Conservation (phyloP, 2,329 filamentous ascomycete species). For the Aspergillus oerlinghausenensis region DNA sequence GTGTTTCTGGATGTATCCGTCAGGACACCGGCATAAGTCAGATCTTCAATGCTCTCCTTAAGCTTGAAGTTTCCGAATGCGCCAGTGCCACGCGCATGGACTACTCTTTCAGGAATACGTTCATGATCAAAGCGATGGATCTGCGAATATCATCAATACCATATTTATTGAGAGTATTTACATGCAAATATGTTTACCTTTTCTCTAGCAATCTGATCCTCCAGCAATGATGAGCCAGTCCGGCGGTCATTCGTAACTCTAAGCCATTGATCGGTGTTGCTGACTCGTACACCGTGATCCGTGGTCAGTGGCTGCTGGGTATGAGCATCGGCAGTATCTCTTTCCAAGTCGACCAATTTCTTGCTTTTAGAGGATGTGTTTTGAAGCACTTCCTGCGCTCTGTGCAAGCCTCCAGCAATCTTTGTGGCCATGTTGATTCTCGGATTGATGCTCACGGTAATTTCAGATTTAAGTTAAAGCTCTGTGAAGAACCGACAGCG, state of each 20-base stretch:
- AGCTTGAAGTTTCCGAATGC: slow-evolving; percentile 66
- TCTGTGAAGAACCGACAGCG: too few species aligned
- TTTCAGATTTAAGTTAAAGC: neutral
- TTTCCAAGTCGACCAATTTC: slow-evolving; percentile 58
- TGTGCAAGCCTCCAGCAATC: slow-evolving; percentile 26
- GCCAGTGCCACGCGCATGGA: slow-evolving; percentile 61
- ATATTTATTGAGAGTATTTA: neutral
- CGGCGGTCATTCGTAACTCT: slow-evolving; percentile 54
- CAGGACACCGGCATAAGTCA: slow-evolving; percentile 60
- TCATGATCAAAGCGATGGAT: slow-evolving; percentile 69
- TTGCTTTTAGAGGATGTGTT: slow-evolving; percentile 23
- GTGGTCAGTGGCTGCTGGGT: slow-evolving; percentile 60
- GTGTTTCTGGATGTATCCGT: slow-evolving; percentile 66
- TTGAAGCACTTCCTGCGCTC: slow-evolving; percentile 24
- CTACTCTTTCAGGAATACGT: slow-evolving; percentile 63
- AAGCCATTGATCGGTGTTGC: slow-evolving; percentile 71
- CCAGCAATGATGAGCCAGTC: slow-evolving; percentile 47
- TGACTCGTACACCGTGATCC: slow-evolving; percentile 68
- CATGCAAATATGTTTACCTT: slow-evolving; percentile 51
- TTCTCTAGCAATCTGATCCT: slow-evolving; percentile 68
- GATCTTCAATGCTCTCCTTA: slow-evolving; percentile 58
- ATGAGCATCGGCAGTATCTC: slow-evolving; percentile 54
- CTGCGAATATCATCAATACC: slow-evolving; percentile 18
- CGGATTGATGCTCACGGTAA: neutral
- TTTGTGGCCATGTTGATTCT: slow-evolving; percentile 20